Evolutionary conservation across 2,329 filamentous ascomycete genomes (phyloP), one percentile per base, ranked within the genome.

Genomic region (Talaromyces albobiverticillius): DNA sequence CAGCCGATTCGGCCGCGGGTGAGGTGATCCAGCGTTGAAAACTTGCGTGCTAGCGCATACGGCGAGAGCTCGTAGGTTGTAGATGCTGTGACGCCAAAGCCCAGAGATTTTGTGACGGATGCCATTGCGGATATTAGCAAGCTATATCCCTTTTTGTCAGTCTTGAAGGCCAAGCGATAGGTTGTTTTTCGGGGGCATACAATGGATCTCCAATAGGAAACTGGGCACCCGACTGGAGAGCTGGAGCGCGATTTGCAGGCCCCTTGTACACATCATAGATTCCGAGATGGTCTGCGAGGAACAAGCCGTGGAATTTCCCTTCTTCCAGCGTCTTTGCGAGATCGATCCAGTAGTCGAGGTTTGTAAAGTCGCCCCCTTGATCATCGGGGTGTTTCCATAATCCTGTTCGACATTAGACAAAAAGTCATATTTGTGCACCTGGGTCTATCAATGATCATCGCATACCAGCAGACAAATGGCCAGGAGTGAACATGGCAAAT

Each of bases 21-120:
- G 4, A 82, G 64, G 55, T 82, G 79, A 54, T 82, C 79, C 2
- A 82, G 67, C 0, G 77, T 80, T 1, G 79, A 79, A 51, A 82
- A 79, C 2, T 78, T 76, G 2, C 79, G 71, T 1, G 80, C 80
- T 8, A 82, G 72, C 46, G 81, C 78, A 43, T 81, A 82, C 4
- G 80, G 78, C 47, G 78, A 71, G 20, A 48, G 26, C 25, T 82
- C 79, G 50, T 81, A 82, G 0, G 79, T 82, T 0, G 78, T 81
- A 0, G 77, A 79, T 0, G 79, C 80, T 0, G 80, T 82, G 1
- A 79, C 76, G 0, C 77, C 79, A 3, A 82, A 77, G 0, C 77
- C 69, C 52, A 80, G 66, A 18, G 70, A 73, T 57, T 76, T 71
- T 0, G 78, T 78, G 3, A 70, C 73, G 4, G 76, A 69, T 6